These are phyloP conservation scores for Crucibulum laeve DNA, from an alignment of 768 basidiomycete genomes.

Conservation along the genomic window DNA sequence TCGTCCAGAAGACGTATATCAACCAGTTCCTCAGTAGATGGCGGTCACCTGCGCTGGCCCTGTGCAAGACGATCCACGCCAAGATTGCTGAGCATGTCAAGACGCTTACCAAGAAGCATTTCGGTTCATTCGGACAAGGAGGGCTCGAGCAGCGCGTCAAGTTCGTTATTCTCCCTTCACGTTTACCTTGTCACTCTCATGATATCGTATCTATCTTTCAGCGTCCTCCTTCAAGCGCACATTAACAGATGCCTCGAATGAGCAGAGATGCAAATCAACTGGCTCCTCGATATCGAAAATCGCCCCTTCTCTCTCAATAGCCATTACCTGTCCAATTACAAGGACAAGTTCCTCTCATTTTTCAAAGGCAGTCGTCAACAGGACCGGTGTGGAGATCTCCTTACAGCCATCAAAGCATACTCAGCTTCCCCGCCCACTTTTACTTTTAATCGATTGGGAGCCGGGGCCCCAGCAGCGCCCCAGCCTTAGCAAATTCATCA, in stretches of 20 bases:
- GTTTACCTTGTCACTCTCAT: not conserved
- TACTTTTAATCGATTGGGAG: constrained; percentile 9
- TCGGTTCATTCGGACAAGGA: constrained; percentile 39
- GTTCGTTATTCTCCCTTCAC: constrained; percentile 8
- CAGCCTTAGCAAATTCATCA: not conserved
- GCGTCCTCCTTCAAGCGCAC: constrained; percentile 41
- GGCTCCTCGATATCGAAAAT: constrained; percentile 40
- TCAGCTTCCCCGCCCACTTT: not conserved
- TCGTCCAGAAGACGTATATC: constrained; percentile 44
- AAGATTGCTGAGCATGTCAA: constrained; percentile 30
- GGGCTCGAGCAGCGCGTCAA: constrained; percentile 36
- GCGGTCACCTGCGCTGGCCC: constrained; percentile 30
- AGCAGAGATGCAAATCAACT: constrained; percentile 33
- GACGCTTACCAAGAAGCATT: constrained; percentile 35
- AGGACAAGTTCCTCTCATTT: constrained; percentile 37
- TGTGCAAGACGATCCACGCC: constrained; percentile 31
- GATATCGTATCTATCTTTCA: constrained; percentile 12
- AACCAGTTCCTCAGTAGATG: constrained; percentile 33
- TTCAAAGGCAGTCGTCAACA: constrained; percentile 33
- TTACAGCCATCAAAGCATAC: constrained; percentile 20
- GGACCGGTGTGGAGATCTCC: constrained; percentile 17
- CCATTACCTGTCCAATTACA: constrained; percentile 40
- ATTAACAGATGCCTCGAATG: constrained; percentile 29
- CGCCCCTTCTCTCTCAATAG: constrained; percentile 45
- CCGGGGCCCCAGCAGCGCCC: not conserved